Base-by-base conservation (phyloP, 371 early-diverging fungal species). In the Phascolomyces articulosus region DNA sequence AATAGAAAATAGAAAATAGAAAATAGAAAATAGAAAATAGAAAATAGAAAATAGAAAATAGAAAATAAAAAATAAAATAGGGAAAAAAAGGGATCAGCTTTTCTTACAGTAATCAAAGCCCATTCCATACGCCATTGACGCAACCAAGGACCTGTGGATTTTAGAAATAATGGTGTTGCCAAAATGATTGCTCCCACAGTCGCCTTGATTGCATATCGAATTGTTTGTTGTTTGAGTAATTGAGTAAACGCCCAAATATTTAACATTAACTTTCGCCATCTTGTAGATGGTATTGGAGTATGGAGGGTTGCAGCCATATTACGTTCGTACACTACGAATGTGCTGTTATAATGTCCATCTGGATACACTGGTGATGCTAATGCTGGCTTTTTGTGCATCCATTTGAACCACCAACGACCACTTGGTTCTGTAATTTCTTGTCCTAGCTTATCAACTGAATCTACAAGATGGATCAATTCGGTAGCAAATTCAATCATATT, bases 51-150 rank as follows among this genome's bases (percentile, higher is more conserved):
- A n/a, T n/a, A n/a, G n/a, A n/a, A n/a, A n/a, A n/a, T n/a, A n/a
- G n/a, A n/a, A 18, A 20, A 8, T n/a, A 34, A 34, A 34, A 6
- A 9, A 11, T 34, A 34, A 9, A 34, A 34, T 34, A 34, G 6
- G 34, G 34, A 34, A 34, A 9, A 34, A 34, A 34, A 34, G 6
- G 11, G 2, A 34, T 0, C 11, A 18, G 11, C 1, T n/a, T n/a
- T 34, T 65, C 68, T 72, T 72, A 87, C 89, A 13, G 95, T 89
- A 64, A 91, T 91, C 23, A 91, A 69, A 16, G 90, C 86, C 95
- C 95, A 95, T 70, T 93, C 93, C 74, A 90, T 86, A 20, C 93
- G 86, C 66, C 86, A 91, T 54, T 79, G 71, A 26, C 86, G 82
- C 63, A 85, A 90, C 67, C 75, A 63, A 21, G 83, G 80, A 49